Evolutionary conservation across 1,284 basidiomycete species (phyloP).

Genomic region (Microbotryum saponariae): DNA sequence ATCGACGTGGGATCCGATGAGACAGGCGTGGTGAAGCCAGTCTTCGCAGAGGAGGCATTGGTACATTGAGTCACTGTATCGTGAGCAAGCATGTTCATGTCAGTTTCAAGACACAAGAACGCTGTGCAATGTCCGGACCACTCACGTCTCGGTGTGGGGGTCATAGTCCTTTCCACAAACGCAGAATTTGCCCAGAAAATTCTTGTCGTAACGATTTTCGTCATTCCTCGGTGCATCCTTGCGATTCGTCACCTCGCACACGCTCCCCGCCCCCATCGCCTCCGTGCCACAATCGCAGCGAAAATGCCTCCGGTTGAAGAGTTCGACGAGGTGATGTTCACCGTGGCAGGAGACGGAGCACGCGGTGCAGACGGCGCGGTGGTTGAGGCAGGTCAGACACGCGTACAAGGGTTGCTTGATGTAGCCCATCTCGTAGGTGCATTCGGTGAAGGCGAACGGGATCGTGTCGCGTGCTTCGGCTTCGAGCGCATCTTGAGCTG

Average conservation of each 20-base stretch:
- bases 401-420: slow-evolving; percentile 42
- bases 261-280: slow-evolving; percentile 26
- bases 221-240: slow-evolving; percentile 19
- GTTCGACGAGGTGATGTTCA: slow-evolving; percentile 35
- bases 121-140: neutral
- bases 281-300: slow-evolving; percentile 36
- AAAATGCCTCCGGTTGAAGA: slow-evolving; percentile 33
- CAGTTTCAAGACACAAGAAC: neutral
- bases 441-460: slow-evolving; percentile 38
- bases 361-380: slow-evolving; percentile 42
- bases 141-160: slow-evolving; percentile 41
- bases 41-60: slow-evolving; percentile 44
- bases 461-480: slow-evolving; percentile 41
- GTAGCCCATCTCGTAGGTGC: slow-evolving; percentile 40
- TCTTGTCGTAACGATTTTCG: slow-evolving; percentile 38
- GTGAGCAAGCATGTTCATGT: neutral
- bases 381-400: slow-evolving; percentile 33
- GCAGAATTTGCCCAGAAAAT: slow-evolving; percentile 43
- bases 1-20: slow-evolving; percentile 25
- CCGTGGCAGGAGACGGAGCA: slow-evolving; percentile 43
- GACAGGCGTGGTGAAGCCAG: slow-evolving; percentile 43
- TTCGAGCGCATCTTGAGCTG: slow-evolving; percentile 39
- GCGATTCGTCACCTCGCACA: slow-evolving; percentile 24
- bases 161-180: slow-evolving; percentile 42
- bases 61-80: slow-evolving; percentile 35